A percentile compares a stretch with the other conserved stretches of the same genome.
Conservation (phyloP, 805 yeast species). For the Candida schatavii region DNA sequence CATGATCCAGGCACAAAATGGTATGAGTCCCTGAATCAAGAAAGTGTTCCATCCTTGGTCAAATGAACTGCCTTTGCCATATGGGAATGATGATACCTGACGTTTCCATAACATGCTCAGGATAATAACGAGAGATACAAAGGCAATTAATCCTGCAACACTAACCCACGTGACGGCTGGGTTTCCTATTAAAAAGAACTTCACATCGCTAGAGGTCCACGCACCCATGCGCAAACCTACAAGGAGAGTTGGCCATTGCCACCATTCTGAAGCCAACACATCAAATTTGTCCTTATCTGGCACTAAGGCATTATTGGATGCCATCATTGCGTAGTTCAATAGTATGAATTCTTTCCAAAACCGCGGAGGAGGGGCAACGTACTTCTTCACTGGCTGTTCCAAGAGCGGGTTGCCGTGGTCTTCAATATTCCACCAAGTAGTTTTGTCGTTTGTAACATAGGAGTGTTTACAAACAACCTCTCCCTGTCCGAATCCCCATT, state of each 20-base stretch:
- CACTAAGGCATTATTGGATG: constrained; percentile 76
- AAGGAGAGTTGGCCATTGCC: constrained; percentile 88
- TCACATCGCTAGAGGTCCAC: constrained; percentile 59
- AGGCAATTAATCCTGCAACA: constrained; percentile 22
- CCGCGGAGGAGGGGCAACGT: constrained; percentile 39
- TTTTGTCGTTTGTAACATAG: constrained; percentile 52
- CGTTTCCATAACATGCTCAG: constrained; percentile 30
- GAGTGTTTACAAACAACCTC: constrained; percentile 69
- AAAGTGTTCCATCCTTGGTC: constrained; percentile 26
- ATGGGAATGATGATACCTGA: constrained; percentile 18
- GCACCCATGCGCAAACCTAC: constrained; percentile 74
- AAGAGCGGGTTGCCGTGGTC: constrained; percentile 55
- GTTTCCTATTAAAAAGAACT: constrained; percentile 70
- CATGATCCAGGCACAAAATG: constrained; percentile 38
- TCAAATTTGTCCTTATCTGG: constrained; percentile 78
- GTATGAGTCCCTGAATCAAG: constrained; percentile 31
- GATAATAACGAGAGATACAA: constrained; percentile 18
- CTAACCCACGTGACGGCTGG: constrained; percentile 71
- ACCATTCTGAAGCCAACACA: constrained; percentile 66
- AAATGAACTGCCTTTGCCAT: constrained; percentile 13
- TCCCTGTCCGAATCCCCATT: constrained; percentile 84
- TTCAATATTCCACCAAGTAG: constrained; percentile 82
- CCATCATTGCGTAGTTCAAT: constrained; percentile 82
- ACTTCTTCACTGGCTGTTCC: constrained; percentile 25
- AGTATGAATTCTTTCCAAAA: constrained; percentile 75